Conservation (phyloP, 768 basidiomycete species). For the Hirschioporus abietinus region DNA sequence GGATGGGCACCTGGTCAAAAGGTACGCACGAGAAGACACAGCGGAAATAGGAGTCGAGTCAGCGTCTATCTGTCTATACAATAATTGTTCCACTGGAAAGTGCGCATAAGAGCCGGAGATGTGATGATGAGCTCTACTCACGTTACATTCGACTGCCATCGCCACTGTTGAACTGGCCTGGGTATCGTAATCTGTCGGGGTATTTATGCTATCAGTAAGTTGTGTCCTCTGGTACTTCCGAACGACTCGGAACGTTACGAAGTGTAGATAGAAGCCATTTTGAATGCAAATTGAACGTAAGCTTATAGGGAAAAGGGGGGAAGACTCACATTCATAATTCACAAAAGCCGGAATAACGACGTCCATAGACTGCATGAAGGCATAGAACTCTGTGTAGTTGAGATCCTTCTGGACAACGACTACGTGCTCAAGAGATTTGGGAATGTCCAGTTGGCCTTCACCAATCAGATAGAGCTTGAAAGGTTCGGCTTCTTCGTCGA, state of each 20-base stretch:
- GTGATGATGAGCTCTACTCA: conserved; percentile 13
- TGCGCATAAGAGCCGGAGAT: not conserved
- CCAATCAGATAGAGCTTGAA: conserved; percentile 31
- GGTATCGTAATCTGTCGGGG: conserved; percentile 24
- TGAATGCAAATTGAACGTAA: not conserved
- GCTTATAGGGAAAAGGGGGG: no score
- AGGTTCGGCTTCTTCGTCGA: conserved; percentile 11
- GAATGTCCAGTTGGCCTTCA: conserved; percentile 29
- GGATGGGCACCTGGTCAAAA: conserved; percentile 30
- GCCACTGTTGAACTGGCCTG: conserved; percentile 39
- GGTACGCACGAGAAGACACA: not conserved
- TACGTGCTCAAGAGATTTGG: conserved; percentile 31
- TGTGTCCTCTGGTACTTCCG: not conserved
- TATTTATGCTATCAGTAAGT: not conserved
- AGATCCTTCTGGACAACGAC: conserved; percentile 30
- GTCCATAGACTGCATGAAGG: conserved; percentile 32
- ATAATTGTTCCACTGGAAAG: no score
- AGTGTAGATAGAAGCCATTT: no score
- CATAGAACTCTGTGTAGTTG: conserved; percentile 32
- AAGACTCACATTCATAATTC: conserved; percentile 23
- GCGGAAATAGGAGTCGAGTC: not conserved
- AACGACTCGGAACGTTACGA: not conserved
- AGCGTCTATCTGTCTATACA: not conserved
- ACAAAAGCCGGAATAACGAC: conserved; percentile 37
- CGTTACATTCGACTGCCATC: conserved; percentile 36